These are phyloP conservation scores for Rehmannia glutinosa DNA, from an alignment of 257 asterid genomes.

Conservation along the genomic window DNA sequence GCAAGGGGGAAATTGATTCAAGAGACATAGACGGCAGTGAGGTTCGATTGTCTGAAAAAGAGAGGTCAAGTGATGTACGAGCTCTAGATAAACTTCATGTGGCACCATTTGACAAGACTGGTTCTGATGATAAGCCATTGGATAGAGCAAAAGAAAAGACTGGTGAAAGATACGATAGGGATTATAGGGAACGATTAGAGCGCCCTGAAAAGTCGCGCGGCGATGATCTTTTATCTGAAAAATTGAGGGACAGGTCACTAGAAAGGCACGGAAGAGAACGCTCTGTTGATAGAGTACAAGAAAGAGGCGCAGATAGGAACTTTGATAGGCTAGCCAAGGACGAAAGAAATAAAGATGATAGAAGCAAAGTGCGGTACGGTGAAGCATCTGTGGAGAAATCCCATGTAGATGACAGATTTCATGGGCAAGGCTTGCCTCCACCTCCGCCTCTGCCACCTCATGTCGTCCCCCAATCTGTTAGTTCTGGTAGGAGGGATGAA, in stretches of 20 bases:
- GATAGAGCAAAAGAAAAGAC: conserved; percentile 84
- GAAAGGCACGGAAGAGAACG: conserved; percentile 92
- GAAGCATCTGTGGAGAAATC: conserved; percentile 66
- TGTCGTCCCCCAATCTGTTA: conserved; percentile 76
- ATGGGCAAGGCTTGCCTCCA: conserved; percentile 85
- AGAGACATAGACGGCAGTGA: conserved; percentile 69
- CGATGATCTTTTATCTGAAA: conserved; percentile 71
- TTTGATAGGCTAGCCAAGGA: conserved; percentile 74
- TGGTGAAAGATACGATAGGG: conserved; percentile 81
- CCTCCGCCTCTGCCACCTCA: conserved; percentile 98
- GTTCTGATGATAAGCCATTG: conserved; percentile 58
- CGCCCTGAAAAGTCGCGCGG: conserved; percentile 79
- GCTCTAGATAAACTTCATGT: conserved; percentile 52
- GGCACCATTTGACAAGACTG: conserved; percentile 49
- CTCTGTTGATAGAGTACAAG: conserved; percentile 78
- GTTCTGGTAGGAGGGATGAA: conserved; percentile 74
- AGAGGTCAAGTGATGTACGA: conserved; percentile 56
- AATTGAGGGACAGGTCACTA: conserved; percentile 73
- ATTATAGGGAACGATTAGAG: conserved; percentile 65
- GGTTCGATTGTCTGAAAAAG: conserved; percentile 63
- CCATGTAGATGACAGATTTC: conserved; percentile 69
- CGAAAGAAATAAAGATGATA: conserved; percentile 75
- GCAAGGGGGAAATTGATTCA: conserved; percentile 72
- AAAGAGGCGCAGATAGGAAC: conserved; percentile 71
- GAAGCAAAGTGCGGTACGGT: conserved; percentile 57